Base-by-base conservation (phyloP, 2,329 filamentous ascomycete genomes). In the Erysiphe neolycopersici region DNA sequence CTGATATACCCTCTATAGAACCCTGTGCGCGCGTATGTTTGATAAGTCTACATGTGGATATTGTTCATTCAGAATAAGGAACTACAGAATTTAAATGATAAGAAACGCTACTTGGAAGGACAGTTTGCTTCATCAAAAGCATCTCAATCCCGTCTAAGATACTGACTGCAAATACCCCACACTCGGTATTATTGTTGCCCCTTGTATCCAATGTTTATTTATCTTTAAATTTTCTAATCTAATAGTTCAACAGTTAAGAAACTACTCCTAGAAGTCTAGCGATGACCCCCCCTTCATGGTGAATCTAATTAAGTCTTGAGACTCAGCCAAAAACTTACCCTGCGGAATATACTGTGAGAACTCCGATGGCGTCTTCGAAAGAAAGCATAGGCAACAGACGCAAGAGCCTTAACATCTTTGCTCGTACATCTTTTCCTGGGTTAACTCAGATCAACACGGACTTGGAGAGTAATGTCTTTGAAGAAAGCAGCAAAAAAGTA, bases 321-420 rank as follows among this genome's bases (percentile, higher is more conserved):
- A 11, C 38, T 41, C 33, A 38, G n/a, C n/a, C 17, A 17, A 38
- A 36, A 10, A 36, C 33, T n/a, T n/a, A 36, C n/a, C 14, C 13
- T n/a, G 33, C 16, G 11, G 16, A 2, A 36, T 36, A 14, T n/a
- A 13, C 16, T 36, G 33, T 13, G 6, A 38, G n/a, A 16, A 19
- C 39, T 16, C n/a, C 26, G 42, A 56, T 57, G 54, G 50, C 53
- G 33, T 52, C 51, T 42, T 41, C 33, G 38, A 50, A 50, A 32
- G 51, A 52, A 39, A 45, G 35, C n/a, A 48, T 17, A 12, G 46
- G 41, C 26, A 32, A 32, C n/a, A 47, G 55, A 36, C 53, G 53
- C 17, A 56, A 53, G 48, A 56, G 53, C 46, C 46, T 55, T 17
- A 54, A 51, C 44, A 43, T 55, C 16, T 53, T 57, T 40, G 49